phyloP scores from a whole-genome alignment of 805 yeast species.

The Kazachstania taianensis region DNA sequence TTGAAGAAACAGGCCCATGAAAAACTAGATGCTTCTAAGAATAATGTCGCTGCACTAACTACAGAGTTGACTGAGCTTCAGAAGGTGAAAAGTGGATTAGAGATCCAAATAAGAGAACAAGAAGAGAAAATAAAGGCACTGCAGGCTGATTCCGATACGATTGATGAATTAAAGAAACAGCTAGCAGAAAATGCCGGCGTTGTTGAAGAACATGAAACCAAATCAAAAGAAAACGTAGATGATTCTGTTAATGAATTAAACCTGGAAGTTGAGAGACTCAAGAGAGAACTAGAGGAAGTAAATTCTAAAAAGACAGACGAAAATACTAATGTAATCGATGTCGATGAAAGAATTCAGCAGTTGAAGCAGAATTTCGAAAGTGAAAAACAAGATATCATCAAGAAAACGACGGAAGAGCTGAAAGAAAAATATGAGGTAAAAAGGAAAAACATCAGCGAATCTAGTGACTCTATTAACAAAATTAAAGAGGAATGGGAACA shows the following conservation, averaged over 20 bases:
- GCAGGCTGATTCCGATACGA: neutral
- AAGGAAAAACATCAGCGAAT: slow-evolving; percentile 5
- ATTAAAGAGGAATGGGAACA: slow-evolving; percentile 29
- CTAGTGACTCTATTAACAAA: slow-evolving; percentile 9
- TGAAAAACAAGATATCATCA: slow-evolving; percentile 16
- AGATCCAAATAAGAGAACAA: slow-evolving; percentile 8
- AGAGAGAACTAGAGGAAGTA: slow-evolving; percentile 16
- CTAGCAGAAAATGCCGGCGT: slow-evolving; percentile 13
- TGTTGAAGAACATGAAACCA: slow-evolving; percentile 7
- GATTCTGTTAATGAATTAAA: slow-evolving; percentile 7
- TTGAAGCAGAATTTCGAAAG: slow-evolving; percentile 19
- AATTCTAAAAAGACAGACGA: slow-evolving; percentile 17
- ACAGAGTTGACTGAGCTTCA: slow-evolving; percentile 27
- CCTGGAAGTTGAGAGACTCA: slow-evolving; percentile 15
- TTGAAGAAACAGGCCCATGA: slow-evolving; percentile 30
- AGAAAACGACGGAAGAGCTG: slow-evolving; percentile 14
- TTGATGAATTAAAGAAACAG: slow-evolving; percentile 6
- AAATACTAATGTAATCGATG: neutral
- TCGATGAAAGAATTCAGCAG: slow-evolving; percentile 22
- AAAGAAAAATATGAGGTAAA: slow-evolving; percentile 20
- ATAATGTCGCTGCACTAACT: slow-evolving; percentile 32
- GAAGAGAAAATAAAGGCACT: slow-evolving; percentile 1
- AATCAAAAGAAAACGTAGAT: slow-evolving; percentile 6
- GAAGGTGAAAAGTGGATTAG: slow-evolving; percentile 30
- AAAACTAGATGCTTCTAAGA: slow-evolving; percentile 23